phyloP scores from a whole-genome alignment of 192 early-diverging fungal species.

The Mortierella alpina region DNA sequence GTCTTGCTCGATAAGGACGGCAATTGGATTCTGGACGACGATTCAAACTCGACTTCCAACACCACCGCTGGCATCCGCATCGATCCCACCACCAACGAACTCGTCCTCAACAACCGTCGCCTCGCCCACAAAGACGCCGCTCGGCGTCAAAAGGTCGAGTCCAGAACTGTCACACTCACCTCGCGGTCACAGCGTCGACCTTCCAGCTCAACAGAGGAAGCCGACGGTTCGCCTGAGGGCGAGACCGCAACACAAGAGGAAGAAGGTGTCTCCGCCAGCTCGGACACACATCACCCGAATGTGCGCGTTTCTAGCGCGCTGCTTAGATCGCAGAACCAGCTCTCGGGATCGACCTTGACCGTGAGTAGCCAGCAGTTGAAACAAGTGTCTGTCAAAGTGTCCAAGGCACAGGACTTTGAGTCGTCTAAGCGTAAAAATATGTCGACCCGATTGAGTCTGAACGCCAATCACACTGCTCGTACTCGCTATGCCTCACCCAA shows the following conservation, averaged over 20 bases:
- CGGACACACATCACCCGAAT: conserved; percentile 18
- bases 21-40: conserved; percentile 45
- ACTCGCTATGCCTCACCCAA: neutral
- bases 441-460: conserved; percentile 1
- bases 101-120: conserved; percentile 49
- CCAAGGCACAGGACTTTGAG: conserved; percentile 27
- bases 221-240: neutral
- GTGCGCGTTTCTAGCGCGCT: conserved; percentile 18
- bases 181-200: conserved; percentile 14
- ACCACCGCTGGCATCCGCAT: conserved; percentile 20
- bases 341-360: conserved; percentile 13
- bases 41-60: neutral
- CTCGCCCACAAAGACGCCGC: conserved; percentile 48
- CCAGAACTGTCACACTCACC: conserved; percentile 30
- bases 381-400: neutral
- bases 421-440: conserved; percentile 21
- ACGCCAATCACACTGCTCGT: conserved; percentile 15
- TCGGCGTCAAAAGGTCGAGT: conserved; percentile 49
- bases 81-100: conserved; percentile 48
- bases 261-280: neutral
- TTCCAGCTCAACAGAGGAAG: neutral
- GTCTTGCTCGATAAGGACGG: conserved; percentile 42
- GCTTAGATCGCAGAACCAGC: conserved; percentile 41
- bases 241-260: neutral
- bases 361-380: conserved; percentile 13